Evolutionary conservation across 805 yeast genomes (phyloP).

Genomic region (Candida schatavii): DNA sequence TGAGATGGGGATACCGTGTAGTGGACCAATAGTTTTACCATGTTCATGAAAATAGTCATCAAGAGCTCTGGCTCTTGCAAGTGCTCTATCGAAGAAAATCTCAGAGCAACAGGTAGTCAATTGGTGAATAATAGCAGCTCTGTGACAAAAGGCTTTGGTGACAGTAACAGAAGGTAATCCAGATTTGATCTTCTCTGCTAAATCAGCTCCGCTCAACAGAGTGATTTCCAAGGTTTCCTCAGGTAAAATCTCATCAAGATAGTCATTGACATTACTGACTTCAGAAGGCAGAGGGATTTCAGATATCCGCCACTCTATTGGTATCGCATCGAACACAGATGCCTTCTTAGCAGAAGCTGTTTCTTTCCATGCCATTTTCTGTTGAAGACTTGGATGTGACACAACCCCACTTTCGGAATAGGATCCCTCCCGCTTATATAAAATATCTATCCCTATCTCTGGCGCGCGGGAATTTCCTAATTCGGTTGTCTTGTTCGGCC

Average conservation of each 20-base stretch:
- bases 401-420: too few species aligned
- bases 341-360: slow-evolving; percentile 5
- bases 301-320: slow-evolving; percentile 8
- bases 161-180: slow-evolving; percentile 8
- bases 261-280: slow-evolving; percentile 4
- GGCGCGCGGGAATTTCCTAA: too few species aligned
- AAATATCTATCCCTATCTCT: too few species aligned
- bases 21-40: slow-evolving; percentile 59
- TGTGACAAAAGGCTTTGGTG: slow-evolving; percentile 22
- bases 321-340: slow-evolving; percentile 7
- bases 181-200: slow-evolving; percentile 2
- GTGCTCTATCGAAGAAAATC: slow-evolving; percentile 31
- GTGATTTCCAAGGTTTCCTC: slow-evolving; percentile 11
- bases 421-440: too few species aligned
- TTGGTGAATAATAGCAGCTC: slow-evolving; percentile 25
- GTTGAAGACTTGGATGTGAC: too few species aligned
- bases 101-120: slow-evolving; percentile 21
- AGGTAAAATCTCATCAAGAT: not conserved
- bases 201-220: not conserved
- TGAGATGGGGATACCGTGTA: slow-evolving; percentile 69
- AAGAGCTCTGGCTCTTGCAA: slow-evolving; percentile 16
- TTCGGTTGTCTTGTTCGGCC: too few species aligned
- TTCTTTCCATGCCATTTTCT: slow-evolving; percentile 9
- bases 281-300: slow-evolving; percentile 6
- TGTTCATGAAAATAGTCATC: slow-evolving; percentile 38